Evolutionary conservation across 768 basidiomycete species (phyloP).

Genomic region (Auriscalpium microsporum): DNA sequence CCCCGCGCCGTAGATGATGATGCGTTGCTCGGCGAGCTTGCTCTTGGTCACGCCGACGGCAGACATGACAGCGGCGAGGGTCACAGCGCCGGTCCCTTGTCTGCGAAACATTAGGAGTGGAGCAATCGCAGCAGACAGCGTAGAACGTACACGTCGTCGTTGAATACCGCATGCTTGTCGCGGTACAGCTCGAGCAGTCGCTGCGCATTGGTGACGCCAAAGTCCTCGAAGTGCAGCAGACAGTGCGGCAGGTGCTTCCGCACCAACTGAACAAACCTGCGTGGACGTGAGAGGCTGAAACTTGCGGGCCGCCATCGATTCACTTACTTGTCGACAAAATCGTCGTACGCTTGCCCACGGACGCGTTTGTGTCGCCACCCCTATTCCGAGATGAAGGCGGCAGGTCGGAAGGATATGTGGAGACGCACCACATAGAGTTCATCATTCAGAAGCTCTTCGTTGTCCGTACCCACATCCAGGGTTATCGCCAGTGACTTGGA

Average conservation of each 20-base stretch:
- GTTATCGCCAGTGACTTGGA: slow-evolving; percentile 48
- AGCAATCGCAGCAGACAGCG: neutral
- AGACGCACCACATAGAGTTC: slow-evolving; percentile 54
- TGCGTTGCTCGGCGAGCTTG: slow-evolving; percentile 64
- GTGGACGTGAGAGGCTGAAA: neutral
- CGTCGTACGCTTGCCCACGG: slow-evolving; percentile 65
- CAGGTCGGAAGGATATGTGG: neutral
- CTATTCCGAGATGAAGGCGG: slow-evolving; percentile 27
- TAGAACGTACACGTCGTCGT: slow-evolving; percentile 69
- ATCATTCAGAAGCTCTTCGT: slow-evolving; percentile 53
- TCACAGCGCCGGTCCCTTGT: slow-evolving; percentile 72
- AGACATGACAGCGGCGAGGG: slow-evolving; percentile 59
- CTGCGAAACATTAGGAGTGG: slow-evolving; percentile 23
- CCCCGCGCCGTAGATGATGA: slow-evolving; percentile 73
- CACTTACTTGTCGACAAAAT: slow-evolving; percentile 64
- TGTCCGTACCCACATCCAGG: slow-evolving; percentile 75
- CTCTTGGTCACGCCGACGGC: slow-evolving; percentile 58
- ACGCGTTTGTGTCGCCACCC: slow-evolving; percentile 69
- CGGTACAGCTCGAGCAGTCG: slow-evolving; percentile 55
- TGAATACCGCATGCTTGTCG: slow-evolving; percentile 62
- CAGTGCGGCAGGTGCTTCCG: slow-evolving; percentile 59
- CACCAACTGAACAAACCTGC: slow-evolving; percentile 68
- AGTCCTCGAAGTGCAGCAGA: slow-evolving; percentile 81
- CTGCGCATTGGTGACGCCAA: slow-evolving; percentile 72
- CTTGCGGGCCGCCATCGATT: neutral